Evolutionary conservation across 1,284 basidiomycete genomes (phyloP).

Genomic region (Psilocybe mexicana): DNA sequence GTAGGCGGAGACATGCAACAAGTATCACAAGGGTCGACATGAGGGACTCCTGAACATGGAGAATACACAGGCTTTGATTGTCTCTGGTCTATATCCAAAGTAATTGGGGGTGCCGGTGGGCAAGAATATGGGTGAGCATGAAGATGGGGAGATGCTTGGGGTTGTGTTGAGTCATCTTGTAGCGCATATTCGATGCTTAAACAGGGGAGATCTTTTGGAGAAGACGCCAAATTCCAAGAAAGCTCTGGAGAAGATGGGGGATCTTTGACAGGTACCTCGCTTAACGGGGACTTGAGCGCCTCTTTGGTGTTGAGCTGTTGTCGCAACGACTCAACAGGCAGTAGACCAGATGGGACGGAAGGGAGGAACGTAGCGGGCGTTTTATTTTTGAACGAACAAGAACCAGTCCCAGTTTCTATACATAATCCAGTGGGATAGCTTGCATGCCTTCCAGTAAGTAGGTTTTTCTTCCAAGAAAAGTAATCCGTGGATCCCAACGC

Average conservation of each 20-base stretch:
- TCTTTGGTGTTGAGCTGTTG: background rate
- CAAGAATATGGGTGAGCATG: background rate
- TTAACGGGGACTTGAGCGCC: background rate
- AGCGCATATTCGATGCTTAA: background rate
- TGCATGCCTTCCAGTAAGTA: background rate
- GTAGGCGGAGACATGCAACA: background rate
- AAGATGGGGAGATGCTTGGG: background rate
- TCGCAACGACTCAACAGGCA: background rate
- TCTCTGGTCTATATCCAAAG: background rate
- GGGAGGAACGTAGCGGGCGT: background rate
- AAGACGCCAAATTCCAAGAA: too few species aligned
- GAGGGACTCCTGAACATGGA: background rate
- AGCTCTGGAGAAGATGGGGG: too few species aligned
- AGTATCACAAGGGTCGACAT: background rate
- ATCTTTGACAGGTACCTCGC: too few species aligned
- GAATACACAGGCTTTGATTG: background rate
- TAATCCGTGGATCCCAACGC: background rate
- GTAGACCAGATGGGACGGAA: background rate
- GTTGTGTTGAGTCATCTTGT: background rate
- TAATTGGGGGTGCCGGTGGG: background rate
- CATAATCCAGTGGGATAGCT: background rate
- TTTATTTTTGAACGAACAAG: background rate
- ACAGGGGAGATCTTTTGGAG: background rate
- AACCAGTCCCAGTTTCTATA: background rate
- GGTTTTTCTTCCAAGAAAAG: background rate